Evolutionary conservation across 2,329 filamentous ascomycete genomes (phyloP).

Genomic region (Xylaria sp.): DNA sequence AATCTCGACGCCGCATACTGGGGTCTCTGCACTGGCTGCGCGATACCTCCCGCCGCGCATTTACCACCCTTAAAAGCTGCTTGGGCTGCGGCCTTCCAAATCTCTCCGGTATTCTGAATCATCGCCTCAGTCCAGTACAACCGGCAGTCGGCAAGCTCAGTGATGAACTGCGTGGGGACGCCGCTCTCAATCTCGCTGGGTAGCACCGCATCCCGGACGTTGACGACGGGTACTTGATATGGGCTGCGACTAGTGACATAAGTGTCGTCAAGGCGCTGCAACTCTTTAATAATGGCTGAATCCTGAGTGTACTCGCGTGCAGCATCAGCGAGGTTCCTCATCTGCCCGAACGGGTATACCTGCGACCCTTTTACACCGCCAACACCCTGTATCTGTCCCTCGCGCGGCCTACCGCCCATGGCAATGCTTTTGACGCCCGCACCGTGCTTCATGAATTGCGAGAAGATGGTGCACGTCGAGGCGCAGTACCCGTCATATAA

Average conservation of each 20-base stretch:
- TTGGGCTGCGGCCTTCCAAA: slow-evolving; percentile 26
- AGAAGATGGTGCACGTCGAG: slow-evolving; percentile 26
- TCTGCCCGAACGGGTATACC: slow-evolving; percentile 15
- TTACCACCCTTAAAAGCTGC: slow-evolving; percentile 22
- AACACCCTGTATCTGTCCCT: slow-evolving; percentile 19
- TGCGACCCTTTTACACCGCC: slow-evolving; percentile 22
- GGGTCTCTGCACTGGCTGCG: neutral
- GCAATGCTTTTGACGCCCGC: slow-evolving; percentile 25
- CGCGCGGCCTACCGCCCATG: slow-evolving; percentile 20
- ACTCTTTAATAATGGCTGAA: slow-evolving; percentile 1
- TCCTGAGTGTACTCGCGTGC: slow-evolving; percentile 14
- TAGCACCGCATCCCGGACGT: slow-evolving; percentile 24
- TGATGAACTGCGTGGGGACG: slow-evolving; percentile 22
- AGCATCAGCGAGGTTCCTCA: slow-evolving; percentile 6
- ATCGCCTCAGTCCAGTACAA: slow-evolving; percentile 24
- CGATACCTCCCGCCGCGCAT: slow-evolving; percentile 21
- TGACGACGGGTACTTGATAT: slow-evolving; percentile 14
- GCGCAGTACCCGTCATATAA: slow-evolving; percentile 29
- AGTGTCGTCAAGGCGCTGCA: slow-evolving; percentile 14
- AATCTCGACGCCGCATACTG: neutral
- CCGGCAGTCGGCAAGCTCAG: slow-evolving; percentile 23
- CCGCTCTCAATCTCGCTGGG: slow-evolving; percentile 12
- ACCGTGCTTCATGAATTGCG: slow-evolving; percentile 23
- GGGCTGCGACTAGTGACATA: slow-evolving; percentile 18
- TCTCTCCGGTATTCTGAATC: slow-evolving; percentile 16